Evolutionary conservation across 306 rosid genomes (phyloP).

Genomic region (Lathyrus tuberosus): DNA sequence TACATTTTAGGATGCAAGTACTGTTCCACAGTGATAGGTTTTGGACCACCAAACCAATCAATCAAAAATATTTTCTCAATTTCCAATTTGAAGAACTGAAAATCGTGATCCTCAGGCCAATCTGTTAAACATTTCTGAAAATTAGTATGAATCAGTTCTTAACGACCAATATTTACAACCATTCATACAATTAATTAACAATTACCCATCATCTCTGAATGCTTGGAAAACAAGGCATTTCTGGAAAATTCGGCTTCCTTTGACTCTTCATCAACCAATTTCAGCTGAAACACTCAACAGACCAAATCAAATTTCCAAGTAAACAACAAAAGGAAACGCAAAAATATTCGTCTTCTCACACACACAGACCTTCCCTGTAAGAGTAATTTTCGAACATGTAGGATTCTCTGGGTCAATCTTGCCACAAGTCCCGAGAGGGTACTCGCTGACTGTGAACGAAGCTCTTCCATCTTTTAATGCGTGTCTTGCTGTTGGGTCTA

Average conservation of each 20-base stretch:
- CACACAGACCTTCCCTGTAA: slow-evolving; percentile 72
- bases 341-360: slow-evolving; percentile 14
- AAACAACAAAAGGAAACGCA: too few relatives aligned
- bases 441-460: slow-evolving; percentile 79
- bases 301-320: slow-evolving; percentile 8
- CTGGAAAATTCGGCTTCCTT: slow-evolving; percentile 63
- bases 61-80: slow-evolving; percentile 76
- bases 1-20: slow-evolving; percentile 57
- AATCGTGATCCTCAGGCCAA: slow-evolving; percentile 78
- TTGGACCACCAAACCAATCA: slow-evolving; percentile 89
- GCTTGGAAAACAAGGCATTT: slow-evolving; percentile 86
- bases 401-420: slow-evolving; percentile 83
- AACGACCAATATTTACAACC: slow-evolving; percentile 26
- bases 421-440: slow-evolving; percentile 89
- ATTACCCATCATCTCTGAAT: slow-evolving; percentile 84
- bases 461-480: slow-evolving; percentile 69
- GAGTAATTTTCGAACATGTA: slow-evolving; percentile 79
- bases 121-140: slow-evolving; percentile 46
- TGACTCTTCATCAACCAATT: slow-evolving; percentile 57
- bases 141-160: not conserved
- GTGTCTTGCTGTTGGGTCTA: slow-evolving; percentile 84
- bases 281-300: slow-evolving; percentile 59
- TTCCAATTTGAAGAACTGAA: slow-evolving; percentile 72
- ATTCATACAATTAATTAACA: slow-evolving; percentile 14
- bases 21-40: slow-evolving; percentile 71